phyloP scores from a whole-genome alignment of 2,329 filamentous ascomycete genomes.

The Xylariales sp. region DNA sequence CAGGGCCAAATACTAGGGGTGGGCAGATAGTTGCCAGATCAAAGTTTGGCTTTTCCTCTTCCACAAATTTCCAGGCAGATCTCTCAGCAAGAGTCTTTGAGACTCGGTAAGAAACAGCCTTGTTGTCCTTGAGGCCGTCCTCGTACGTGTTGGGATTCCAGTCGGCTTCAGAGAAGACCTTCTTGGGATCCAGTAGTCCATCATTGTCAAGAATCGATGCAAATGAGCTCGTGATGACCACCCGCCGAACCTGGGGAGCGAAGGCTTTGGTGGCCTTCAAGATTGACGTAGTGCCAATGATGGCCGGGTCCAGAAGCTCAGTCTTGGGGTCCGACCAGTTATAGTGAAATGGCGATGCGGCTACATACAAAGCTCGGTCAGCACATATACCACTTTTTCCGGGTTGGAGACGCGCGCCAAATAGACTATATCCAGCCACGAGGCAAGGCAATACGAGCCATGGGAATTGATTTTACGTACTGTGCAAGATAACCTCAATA shows the following conservation, averaged over 20 bases:
- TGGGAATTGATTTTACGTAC: slow-evolving; percentile 5
- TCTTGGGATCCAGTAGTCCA: slow-evolving; percentile 30
- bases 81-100: slow-evolving; percentile 52
- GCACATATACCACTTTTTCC: too few species aligned
- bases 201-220: slow-evolving; percentile 43
- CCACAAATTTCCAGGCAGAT: slow-evolving; percentile 50
- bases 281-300: slow-evolving; percentile 62
- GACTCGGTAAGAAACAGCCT: slow-evolving; percentile 45
- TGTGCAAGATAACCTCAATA: slow-evolving; percentile 55
- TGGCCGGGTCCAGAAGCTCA: slow-evolving; percentile 54
- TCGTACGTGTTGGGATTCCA: slow-evolving; percentile 51
- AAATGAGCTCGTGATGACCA: slow-evolving; percentile 59
- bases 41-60: slow-evolving; percentile 36
- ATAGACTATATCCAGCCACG: too few species aligned
- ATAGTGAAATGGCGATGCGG: slow-evolving; percentile 57
- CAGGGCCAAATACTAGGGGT: slow-evolving; percentile 50
- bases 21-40: slow-evolving; percentile 51
- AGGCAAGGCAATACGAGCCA: too few species aligned
- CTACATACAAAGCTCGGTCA: background rate
- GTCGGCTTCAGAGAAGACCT: slow-evolving; percentile 40
- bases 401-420: too few species aligned
- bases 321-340: slow-evolving; percentile 44
- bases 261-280: slow-evolving; percentile 63
- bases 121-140: slow-evolving; percentile 32
- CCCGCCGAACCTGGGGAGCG: slow-evolving; percentile 60